Evolutionary conservation across 2,329 filamentous ascomycete species (phyloP).

Genomic region (Phaeosphaeria sp.): DNA sequence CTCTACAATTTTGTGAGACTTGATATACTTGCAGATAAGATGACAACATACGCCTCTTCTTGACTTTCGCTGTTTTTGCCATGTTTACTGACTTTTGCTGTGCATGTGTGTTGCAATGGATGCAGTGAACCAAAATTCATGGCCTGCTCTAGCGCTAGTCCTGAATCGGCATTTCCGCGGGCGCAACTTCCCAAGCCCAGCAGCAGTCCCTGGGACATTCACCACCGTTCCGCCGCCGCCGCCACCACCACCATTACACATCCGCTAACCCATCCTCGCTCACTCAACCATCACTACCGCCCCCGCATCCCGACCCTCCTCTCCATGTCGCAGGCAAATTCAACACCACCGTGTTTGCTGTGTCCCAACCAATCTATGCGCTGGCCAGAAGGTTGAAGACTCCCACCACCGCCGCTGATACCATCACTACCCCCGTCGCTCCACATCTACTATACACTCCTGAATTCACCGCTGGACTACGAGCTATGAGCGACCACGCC

Average conservation of each 20-base stretch:
- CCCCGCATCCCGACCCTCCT: conserved; percentile 11
- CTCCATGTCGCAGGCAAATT: conserved; percentile 45
- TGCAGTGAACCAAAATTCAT: conserved; percentile 12
- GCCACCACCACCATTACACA: conserved; percentile 12
- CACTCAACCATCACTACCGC: conserved; percentile 12
- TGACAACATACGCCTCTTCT: conserved; percentile 49
- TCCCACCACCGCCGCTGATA: background rate
- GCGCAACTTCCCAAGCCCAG: too few relatives aligned
- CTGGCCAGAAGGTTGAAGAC: conserved; percentile 44
- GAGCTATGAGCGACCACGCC: conserved; percentile 30
- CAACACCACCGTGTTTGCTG: conserved; percentile 36
- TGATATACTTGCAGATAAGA: background rate
- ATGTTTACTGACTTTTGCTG: conserved; percentile 27
- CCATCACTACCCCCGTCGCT: background rate
- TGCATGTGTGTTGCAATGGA: background rate
- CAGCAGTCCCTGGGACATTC: background rate
- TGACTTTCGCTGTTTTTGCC: conserved; percentile 56
- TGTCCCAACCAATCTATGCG: conserved; percentile 32
- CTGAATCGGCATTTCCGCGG: conserved; percentile 6
- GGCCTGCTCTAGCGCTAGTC: conserved; percentile 12
- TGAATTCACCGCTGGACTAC: background rate
- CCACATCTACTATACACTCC: background rate
- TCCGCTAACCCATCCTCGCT: conserved; percentile 1
- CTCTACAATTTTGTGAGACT: conserved; percentile 49
- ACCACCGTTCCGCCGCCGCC: conserved; percentile 9